phyloP scores from a whole-genome alignment of 345 rosid genomes.

The Gynandropsis gynandra region DNA sequence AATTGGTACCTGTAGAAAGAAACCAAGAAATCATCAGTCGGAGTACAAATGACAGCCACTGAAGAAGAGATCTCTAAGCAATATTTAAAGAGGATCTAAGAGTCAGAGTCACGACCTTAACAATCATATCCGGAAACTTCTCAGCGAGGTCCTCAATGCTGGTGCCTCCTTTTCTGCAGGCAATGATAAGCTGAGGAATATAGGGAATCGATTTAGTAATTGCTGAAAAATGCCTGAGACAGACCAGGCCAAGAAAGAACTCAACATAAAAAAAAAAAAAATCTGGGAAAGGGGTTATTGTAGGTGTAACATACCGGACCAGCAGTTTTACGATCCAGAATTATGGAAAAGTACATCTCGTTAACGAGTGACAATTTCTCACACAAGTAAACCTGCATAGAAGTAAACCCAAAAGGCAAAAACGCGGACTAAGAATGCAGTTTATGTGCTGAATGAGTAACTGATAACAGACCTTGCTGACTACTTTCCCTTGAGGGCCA shows the following conservation, averaged over 20 bases:
- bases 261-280: background rate
- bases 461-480: constrained; percentile 72
- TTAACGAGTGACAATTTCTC: constrained; percentile 85
- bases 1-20: constrained; percentile 64
- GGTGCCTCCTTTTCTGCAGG: constrained; percentile 96
- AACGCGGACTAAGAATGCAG: constrained; percentile 1
- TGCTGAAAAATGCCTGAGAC: background rate
- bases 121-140: constrained; percentile 93
- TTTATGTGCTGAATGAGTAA: background rate
- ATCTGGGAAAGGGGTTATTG: background rate
- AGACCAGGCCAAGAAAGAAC: constrained; percentile 5
- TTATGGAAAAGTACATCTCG: constrained; percentile 99
- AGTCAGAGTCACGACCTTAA: constrained; percentile 46
- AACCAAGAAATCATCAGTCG: constrained; percentile 11
- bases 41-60: background rate
- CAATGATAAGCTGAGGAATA: constrained; percentile 71
- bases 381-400: constrained; percentile 80
- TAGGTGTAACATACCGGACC: constrained; percentile 68
- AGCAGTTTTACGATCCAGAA: constrained; percentile 89
- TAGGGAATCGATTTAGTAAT: constrained; percentile 1
- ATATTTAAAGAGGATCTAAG: background rate
- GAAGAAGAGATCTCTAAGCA: constrained; percentile 7
- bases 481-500: constrained; percentile 93
- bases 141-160: constrained; percentile 99
- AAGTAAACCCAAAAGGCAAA: background rate